Conservation (phyloP, 2,329 filamentous ascomycete species). For the Trichoderma koningii region DNA sequence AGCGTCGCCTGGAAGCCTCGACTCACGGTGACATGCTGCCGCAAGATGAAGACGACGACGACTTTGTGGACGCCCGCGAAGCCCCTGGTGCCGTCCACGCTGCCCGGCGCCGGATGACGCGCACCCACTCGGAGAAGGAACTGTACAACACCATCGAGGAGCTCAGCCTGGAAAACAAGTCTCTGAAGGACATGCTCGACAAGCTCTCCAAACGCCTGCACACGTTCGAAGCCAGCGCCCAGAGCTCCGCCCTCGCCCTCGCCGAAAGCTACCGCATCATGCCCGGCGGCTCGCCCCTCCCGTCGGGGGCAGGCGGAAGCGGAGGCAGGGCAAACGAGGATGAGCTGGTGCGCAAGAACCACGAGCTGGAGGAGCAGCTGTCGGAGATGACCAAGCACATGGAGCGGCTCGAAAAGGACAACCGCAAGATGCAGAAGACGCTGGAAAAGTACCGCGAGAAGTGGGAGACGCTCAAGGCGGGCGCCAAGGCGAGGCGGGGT, state of each 20-base stretch:
- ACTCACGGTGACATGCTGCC: conserved; percentile 49
- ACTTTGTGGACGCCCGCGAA: conserved; percentile 87
- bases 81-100: conserved; percentile 52
- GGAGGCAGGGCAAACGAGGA: conserved; percentile 37
- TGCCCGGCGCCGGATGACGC: conserved; percentile 45
- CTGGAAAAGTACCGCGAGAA: conserved; percentile 61
- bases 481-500: conserved; percentile 57
- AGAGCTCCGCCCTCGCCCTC: conserved; percentile 81
- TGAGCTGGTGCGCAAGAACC: conserved; percentile 51
- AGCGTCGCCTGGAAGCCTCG: conserved; percentile 58
- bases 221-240: conserved; percentile 88
- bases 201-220: conserved; percentile 85
- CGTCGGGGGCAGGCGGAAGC: conserved; percentile 28
- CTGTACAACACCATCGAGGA: conserved; percentile 78
- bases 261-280: conserved; percentile 77
- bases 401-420: conserved; percentile 65
- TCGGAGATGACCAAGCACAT: conserved; percentile 59
- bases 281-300: conserved; percentile 56
- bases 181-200: conserved; percentile 81
- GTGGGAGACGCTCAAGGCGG: conserved; percentile 63
- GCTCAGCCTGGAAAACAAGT: conserved; percentile 82
- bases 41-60: conserved; percentile 67
- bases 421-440: conserved; percentile 57
- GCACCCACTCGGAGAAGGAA: conserved; percentile 47
- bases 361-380: conserved; percentile 70